Percentiles rank a stretch among this genome's conserved stretches.
Conservation (phyloP, 2,329 filamentous ascomycete species). For the Talaromyces sp. region DNA sequence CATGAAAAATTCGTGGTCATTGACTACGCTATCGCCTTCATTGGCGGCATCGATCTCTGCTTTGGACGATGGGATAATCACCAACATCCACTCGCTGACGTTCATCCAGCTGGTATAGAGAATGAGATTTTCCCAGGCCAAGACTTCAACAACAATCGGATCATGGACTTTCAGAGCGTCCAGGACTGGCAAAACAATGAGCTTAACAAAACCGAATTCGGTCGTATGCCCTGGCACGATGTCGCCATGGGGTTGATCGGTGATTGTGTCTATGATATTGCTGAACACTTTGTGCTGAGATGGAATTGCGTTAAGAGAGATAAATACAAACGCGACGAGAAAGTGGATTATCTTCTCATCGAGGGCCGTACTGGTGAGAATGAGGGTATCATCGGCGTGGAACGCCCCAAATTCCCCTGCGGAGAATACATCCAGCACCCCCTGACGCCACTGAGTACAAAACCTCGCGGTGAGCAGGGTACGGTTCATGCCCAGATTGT, state of each 20-base stretch:
- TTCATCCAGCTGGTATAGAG: slow-evolving; percentile 74
- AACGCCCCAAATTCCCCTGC: slow-evolving; percentile 81
- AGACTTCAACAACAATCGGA: slow-evolving; percentile 95
- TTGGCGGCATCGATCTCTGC: slow-evolving; percentile 89
- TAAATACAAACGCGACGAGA: slow-evolving; percentile 85
- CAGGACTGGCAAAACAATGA: slow-evolving; percentile 91
- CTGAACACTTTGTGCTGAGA: slow-evolving; percentile 86
- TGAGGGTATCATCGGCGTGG: slow-evolving; percentile 54
- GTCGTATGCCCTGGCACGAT: slow-evolving; percentile 76
- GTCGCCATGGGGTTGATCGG: slow-evolving; percentile 73
- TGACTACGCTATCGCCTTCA: slow-evolving; percentile 85
- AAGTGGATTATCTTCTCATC: slow-evolving; percentile 65
- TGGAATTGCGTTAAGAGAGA: slow-evolving; percentile 98
- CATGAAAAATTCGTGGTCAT: slow-evolving; percentile 98
- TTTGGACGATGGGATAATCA: slow-evolving; percentile 91
- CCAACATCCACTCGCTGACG: slow-evolving; percentile 79
- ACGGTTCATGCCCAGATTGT: slow-evolving; percentile 78
- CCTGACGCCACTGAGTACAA: slow-evolving; percentile 58
- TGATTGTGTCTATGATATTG: slow-evolving; percentile 86
- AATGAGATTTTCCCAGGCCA: slow-evolving; percentile 91
- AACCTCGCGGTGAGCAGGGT: slow-evolving; percentile 55
- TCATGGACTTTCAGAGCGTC: slow-evolving; percentile 92
- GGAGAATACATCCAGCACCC: slow-evolving; percentile 85
- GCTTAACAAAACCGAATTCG: slow-evolving; percentile 81
- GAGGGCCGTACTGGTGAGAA: slow-evolving; percentile 55